Conservation (phyloP, 164 flowering plant species). For the Sextonia rubra region DNA sequence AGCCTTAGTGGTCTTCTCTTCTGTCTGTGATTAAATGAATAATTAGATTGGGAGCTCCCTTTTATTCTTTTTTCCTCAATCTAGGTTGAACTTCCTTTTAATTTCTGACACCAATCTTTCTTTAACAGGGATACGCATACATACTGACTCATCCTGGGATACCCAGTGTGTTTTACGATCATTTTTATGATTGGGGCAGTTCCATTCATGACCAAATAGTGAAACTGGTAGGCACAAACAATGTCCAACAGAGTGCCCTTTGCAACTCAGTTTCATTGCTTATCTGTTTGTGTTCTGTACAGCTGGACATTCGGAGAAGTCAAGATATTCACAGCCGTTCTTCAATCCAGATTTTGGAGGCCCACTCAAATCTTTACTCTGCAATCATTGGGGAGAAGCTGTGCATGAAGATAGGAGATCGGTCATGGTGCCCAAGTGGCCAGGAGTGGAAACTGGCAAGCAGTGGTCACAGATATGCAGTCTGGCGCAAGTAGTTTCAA, state of each 20-base stretch:
- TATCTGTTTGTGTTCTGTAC: conserved; percentile 9
- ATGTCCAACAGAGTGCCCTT: not conserved
- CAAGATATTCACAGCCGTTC: conserved; percentile 75
- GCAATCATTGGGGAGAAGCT: conserved; percentile 70
- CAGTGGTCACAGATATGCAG: conserved; percentile 74
- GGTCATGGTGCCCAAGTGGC: conserved; percentile 83
- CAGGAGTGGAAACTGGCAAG: conserved; percentile 80
- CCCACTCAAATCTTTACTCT: conserved; percentile 69
- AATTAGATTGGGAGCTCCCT: not conserved
- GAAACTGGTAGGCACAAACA: conserved; percentile 58
- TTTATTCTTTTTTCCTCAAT: not conserved
- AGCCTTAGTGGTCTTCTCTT: not conserved
- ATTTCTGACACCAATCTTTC: not conserved
- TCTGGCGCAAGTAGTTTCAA: conserved; percentile 57
- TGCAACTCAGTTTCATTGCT: not conserved
- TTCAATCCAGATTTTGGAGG: conserved; percentile 61
- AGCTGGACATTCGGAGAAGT: conserved; percentile 62
- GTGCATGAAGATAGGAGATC: conserved; percentile 87
- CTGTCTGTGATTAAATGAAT: not conserved
- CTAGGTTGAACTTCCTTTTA: not conserved
- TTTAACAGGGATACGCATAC: conserved; percentile 80
- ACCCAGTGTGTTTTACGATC: conserved; percentile 87
- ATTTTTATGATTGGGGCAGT: conserved; percentile 77
- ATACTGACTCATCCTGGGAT: conserved; percentile 92
- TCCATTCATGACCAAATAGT: conserved; percentile 72